Evolutionary conservation across 495 filamentous ascomycete species (phyloP), one percentile per base, ranked within the genome.

Genomic region (Penicillium dipodomyicola): DNA sequence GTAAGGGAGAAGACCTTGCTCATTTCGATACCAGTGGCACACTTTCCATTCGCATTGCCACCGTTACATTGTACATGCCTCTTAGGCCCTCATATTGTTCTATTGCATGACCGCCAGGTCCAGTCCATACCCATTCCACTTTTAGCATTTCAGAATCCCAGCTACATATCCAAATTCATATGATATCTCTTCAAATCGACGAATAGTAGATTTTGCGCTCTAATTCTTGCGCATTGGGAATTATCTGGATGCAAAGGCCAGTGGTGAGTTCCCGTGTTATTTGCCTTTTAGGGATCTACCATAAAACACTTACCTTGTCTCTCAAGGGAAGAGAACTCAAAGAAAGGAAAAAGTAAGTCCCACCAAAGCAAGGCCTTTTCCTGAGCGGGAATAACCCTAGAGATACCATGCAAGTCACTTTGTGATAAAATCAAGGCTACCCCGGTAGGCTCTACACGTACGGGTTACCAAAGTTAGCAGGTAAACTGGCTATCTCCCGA

Each of bases 111-210:
- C 39, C 49, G 19, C 35, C 49, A 27, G 32, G 49, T 40, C 49
- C 15, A 52, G 49, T 40, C 49, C 15, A 52, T 51, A 51, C 12
- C 25, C 20, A 4, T 15, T 29, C 17, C 15, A 23, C 11, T 12
- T 19, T 54, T 30, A 5, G 46, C 50, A 29, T 27, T 25, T 52
- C 23, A 32, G 39, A 15, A 20, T 58, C 32, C 23, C 19, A 54
- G 41, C 20, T 60, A 55, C 51, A 63, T 67, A 57, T 58, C 58
- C 59, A 46, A 63, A 62, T 43, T 22, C 37, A 56, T 39, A 19
- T 44, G 50, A 42, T 15, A 32, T 32, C 25, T n/a, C 32, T 30
- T 41, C 19, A 30, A 20, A 14, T 32, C 4, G 7, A 2, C 27
- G 6, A 30, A 41, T 20, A 3, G n/a, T 52, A 29, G 35, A 22